phyloP scores from a whole-genome alignment of 371 early-diverging fungal genomes.

The Lichtheimia hyalospora region DNA sequence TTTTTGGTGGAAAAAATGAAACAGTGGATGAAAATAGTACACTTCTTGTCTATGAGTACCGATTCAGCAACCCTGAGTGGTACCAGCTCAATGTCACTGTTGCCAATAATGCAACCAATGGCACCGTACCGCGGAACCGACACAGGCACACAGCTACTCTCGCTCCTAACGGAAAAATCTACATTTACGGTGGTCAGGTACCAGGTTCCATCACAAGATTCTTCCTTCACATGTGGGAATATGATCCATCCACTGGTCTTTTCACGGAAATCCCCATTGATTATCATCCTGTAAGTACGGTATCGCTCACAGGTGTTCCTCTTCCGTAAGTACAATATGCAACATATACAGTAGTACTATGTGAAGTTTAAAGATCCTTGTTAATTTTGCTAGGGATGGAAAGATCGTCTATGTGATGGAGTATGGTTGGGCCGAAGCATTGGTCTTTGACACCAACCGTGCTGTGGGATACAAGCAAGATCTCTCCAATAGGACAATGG shows the following conservation, averaged over 20 bases:
- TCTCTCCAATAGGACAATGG: no score
- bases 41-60: no score
- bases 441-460: neutral
- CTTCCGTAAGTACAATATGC: neutral
- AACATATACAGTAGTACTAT: neutral
- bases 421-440: neutral
- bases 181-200: neutral
- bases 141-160: neutral
- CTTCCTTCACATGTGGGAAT: neutral
- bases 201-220: neutral
- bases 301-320: neutral
- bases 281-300: neutral
- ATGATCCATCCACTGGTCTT: neutral
- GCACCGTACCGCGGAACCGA: no score
- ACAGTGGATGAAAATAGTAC: no score
- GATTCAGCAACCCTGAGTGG: no score
- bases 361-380: no score
- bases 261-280: neutral
- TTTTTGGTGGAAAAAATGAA: slow-evolving; percentile 2
- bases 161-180: slow-evolving; percentile 1
- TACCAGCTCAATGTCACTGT: no score
- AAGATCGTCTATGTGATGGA: neutral
- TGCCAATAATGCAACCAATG: no score
- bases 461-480: neutral
- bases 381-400: neutral